Percentiles rank a stretch among this genome's conserved stretches.
These are phyloP conservation scores for Rubia yunnanensis DNA, from an alignment of 257 asterid species.

Conservation along the genomic window DNA sequence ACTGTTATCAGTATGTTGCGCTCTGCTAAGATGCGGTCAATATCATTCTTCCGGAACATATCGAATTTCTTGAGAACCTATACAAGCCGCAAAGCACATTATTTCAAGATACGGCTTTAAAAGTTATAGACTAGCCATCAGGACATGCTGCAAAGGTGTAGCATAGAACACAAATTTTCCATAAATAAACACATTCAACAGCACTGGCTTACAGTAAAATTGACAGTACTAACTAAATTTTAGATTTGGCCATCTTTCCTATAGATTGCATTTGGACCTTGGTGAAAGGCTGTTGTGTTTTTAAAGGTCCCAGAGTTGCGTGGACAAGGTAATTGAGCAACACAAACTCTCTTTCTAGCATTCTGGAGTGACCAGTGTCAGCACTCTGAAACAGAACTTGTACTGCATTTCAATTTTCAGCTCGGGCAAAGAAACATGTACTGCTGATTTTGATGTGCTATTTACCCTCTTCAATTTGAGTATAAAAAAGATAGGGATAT, in stretches of 20 bases:
- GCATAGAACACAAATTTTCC: neutral
- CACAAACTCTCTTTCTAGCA: neutral
- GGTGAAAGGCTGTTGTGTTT: neutral
- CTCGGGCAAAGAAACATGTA: neutral
- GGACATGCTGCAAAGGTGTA: neutral
- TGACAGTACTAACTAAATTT: neutral
- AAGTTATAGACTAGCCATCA: neutral
- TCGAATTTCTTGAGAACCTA: conserved; percentile 93
- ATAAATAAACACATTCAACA: neutral
- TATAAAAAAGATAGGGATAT: neutral
- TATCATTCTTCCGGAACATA: conserved; percentile 87
- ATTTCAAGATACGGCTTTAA: conserved; percentile 10
- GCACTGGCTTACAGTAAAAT: neutral
- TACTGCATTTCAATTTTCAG: neutral
- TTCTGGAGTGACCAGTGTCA: neutral
- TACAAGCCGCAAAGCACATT: conserved; percentile 26
- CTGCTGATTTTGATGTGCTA: neutral
- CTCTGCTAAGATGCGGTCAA: conserved; percentile 92
- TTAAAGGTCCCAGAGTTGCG: neutral
- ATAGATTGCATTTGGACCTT: neutral
- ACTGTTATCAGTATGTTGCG: conserved; percentile 91
- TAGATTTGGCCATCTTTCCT: neutral
- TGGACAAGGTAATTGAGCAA: neutral
- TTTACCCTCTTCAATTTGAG: conserved; percentile 1
- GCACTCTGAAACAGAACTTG: neutral